These are phyloP conservation scores for Plectosphaerella sp. DNA, from an alignment of 2,329 filamentous ascomycete genomes.

Conservation along the genomic window DNA sequence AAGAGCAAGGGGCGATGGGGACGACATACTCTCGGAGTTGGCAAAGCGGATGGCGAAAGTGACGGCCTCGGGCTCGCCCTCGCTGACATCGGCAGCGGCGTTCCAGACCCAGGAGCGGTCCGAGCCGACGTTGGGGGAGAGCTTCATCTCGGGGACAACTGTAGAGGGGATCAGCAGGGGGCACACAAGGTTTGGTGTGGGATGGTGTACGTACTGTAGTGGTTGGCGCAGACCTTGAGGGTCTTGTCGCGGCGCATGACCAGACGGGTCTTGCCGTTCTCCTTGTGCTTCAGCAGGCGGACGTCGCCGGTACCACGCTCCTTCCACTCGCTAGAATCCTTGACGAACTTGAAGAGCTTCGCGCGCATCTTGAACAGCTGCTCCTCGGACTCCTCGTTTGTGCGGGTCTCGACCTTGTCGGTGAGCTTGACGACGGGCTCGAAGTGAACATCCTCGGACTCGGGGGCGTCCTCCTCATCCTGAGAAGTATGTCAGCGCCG, in stretches of 20 bases:
- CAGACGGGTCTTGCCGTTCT: conserved; percentile 94
- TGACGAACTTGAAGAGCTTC: conserved; percentile 98
- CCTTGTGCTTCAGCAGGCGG: conserved; percentile 95
- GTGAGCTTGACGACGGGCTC: conserved; percentile 94
- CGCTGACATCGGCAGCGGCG: conserved; percentile 92
- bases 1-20: not conserved
- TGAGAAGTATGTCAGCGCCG: conserved; percentile 1
- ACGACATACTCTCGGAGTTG: conserved; percentile 85
- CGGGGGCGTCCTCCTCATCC: conserved; percentile 73
- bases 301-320: conserved; percentile 97
- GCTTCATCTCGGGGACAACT: conserved; percentile 99
- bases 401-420: conserved; percentile 95
- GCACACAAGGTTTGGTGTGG: not conserved
- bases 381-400: conserved; percentile 97
- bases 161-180: conserved; percentile 9
- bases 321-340: conserved; percentile 94
- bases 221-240: conserved; percentile 99
- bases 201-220: conserved; percentile 71
- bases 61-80: conserved; percentile 93
- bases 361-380: conserved; percentile 99
- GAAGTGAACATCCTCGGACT: conserved; percentile 93
- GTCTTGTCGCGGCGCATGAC: conserved; percentile 99
- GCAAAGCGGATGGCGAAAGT: conserved; percentile 96
- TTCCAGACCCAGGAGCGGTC: conserved; percentile 99
- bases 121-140: conserved; percentile 94